Percentiles rank a stretch among this genome's conserved stretches.
These are phyloP conservation scores for Isabelozyma pseudorhagii DNA, from an alignment of 805 yeast species.

Conservation along the genomic window DNA sequence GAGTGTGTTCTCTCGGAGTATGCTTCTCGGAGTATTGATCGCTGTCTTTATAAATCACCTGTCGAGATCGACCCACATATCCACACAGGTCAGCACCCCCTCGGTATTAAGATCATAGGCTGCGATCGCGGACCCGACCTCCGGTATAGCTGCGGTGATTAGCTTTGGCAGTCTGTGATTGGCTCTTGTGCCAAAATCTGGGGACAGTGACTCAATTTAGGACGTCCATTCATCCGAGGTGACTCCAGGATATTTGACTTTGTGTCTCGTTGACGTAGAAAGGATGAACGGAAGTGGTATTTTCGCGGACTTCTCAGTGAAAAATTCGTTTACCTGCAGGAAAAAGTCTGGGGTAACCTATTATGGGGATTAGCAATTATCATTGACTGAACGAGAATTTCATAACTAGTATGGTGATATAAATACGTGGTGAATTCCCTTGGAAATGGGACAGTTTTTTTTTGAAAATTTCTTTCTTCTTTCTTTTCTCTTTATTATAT, in stretches of 20 bases:
- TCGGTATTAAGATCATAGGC: neutral
- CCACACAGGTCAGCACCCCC: neutral
- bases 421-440: no score
- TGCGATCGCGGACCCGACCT: neutral
- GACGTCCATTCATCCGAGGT: constrained; percentile 1
- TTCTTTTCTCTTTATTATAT: neutral
- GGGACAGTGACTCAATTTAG: no score
- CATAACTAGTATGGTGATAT: neutral
- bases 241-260: no score
- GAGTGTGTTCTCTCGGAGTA: no score
- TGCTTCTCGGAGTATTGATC: no score
- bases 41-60: no score
- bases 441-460: no score
- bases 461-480: neutral
- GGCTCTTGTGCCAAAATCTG: no score
- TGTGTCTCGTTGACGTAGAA: neutral
- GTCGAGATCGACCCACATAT: no score
- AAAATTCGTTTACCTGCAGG: neutral
- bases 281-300: neutral
- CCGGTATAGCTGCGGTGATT: no score
- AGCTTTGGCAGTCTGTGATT: no score
- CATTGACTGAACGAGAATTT: neutral
- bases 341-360: constrained; percentile 1
- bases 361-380: neutral
- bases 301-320: no score